Evolutionary conservation across 2,329 filamentous ascomycete genomes (phyloP), one percentile per base, ranked within the genome.

Genomic region (Sclerotinia subarctica): DNA sequence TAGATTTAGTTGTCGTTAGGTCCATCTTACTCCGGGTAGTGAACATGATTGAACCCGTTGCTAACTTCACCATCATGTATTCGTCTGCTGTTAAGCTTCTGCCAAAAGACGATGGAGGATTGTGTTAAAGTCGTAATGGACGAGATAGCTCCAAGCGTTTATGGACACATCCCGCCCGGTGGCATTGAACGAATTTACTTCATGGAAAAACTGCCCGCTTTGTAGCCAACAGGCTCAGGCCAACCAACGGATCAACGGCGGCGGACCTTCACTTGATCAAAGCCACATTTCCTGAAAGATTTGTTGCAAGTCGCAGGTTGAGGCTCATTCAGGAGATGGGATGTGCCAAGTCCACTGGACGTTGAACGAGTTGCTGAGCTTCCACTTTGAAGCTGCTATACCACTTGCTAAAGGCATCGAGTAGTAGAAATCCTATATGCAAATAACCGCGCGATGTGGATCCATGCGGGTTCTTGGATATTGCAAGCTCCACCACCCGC

Each of bases 251-350:
- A 21, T 38, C 29, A 19, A 35, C 3, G 26, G 19, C 47, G 29
- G n/a, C 13, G 8, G 59, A 38, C 32, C 29, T 24, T 62, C 46
- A 51, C 46, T 51, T 51, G 59, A 62, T 62, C 59, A 62, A 51
- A 62, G 29, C 59, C 32, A 62, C 59, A 51, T 51, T n/a, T 11
- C 29, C 46, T 62, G 29, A 38, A 38, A 17, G 15, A 51, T 62
- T 51, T 62, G 59, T 62, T 62, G 59, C 59, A 62, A 38, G 29
- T 62, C 59, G 59, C 17, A 38, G 29, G 19, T 26, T 51, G 59
- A 51, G 59, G 46, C 59, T 62, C 29, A 51, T 51, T 26, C n/a
- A 29, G 3, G 38, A 51, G 59, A 62, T 26, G 46, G 32, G 32
- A 51, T 62, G 13, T 35, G 10, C 15, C 59, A 51, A 35, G 51